Base-by-base conservation (phyloP, 805 yeast species). In the Wickerhamiella slavikovae region DNA sequence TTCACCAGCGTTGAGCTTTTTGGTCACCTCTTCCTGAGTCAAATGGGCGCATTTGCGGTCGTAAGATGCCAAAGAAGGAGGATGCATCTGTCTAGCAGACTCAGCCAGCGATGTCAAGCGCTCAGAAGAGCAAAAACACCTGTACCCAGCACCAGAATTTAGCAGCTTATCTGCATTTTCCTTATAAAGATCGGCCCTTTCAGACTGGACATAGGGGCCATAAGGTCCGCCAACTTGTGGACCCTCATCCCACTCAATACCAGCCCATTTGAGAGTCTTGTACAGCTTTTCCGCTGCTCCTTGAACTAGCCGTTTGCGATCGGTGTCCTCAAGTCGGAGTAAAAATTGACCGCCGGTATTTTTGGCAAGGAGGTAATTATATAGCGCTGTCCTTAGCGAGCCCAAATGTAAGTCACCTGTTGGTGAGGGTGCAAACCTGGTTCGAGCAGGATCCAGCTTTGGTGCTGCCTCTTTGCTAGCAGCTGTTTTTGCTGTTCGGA, bases 391-490 rank as follows among this genome's bases (percentile, higher is more conserved):
- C 48, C 99, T 57, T 27, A 89, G 47, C 0, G 95, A 83, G 0
- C 99, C 99, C 35, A 89, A 48, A 48, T 89, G 99, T n/a, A 89
- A 58, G 36, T 67, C 67, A 0, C 99, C 99, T 0, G 99, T 89
- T 1, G 99, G 99, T 2, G 95, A 82, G 0, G 99, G 98, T 0
- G 99, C 99, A 52, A 89, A 89, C 38, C 99, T 55, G 1, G 96
- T 78, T 38, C 94, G 52, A 0, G 71, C 91, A 0, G 89, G 80
- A 1, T 12, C 7, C 11, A 6, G 7, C 15, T 8, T 5, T 7
- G 33, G 22, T 3, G 34, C 28, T 12, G 8, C 19, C 12, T 9
- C 24, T 13, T 5, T 13, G n/a, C 7, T 22, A 5, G 14, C 24
- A 6, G 24, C 24, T 13, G 7, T 12, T 22, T 22, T 22, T 9